phyloP scores from a whole-genome alignment of 495 filamentous ascomycete genomes.

The Bathelium albidoporum region DNA sequence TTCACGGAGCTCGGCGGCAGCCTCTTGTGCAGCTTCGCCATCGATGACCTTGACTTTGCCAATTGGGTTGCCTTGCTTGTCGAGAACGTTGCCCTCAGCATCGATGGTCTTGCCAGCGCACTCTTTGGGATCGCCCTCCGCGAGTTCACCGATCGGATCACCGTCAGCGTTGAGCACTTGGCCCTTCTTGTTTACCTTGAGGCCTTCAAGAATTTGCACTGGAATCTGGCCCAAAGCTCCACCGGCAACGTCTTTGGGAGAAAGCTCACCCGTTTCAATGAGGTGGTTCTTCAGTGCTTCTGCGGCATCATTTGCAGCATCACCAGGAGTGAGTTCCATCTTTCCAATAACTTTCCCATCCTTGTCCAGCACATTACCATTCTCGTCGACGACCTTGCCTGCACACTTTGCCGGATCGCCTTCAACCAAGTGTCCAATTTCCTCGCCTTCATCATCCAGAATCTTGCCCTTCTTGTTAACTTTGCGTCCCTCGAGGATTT shows the following conservation, averaged over 20 bases:
- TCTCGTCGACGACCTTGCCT: slow-evolving; percentile 39
- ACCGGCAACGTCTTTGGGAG: not conserved
- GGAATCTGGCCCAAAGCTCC: not conserved
- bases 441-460: slow-evolving; percentile 42
- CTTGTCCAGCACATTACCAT: slow-evolving; percentile 42
- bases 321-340: slow-evolving; percentile 37
- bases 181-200: slow-evolving; percentile 47
- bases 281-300: slow-evolving; percentile 2
- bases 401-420: slow-evolving; percentile 37
- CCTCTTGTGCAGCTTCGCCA: slow-evolving; percentile 43
- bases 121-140: slow-evolving; percentile 38
- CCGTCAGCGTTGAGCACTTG: slow-evolving; percentile 45
- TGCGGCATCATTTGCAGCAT: slow-evolving; percentile 27
- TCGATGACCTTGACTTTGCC: slow-evolving; percentile 40
- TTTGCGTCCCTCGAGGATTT: slow-evolving; percentile 40
- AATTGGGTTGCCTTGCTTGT: slow-evolving; percentile 40
- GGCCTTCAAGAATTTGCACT: slow-evolving; percentile 39
- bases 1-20: slow-evolving; percentile 38
- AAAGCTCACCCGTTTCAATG: not conserved
- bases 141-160: slow-evolving; percentile 41
- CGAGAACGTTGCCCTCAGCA: slow-evolving; percentile 41
- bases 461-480: slow-evolving; percentile 39
- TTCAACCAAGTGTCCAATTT: slow-evolving; percentile 41
- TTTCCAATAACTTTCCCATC: slow-evolving; percentile 40
- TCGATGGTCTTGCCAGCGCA: slow-evolving; percentile 42